Base-by-base conservation (phyloP, 2,329 filamentous ascomycete species). In the Epichloe sylvatica region DNA sequence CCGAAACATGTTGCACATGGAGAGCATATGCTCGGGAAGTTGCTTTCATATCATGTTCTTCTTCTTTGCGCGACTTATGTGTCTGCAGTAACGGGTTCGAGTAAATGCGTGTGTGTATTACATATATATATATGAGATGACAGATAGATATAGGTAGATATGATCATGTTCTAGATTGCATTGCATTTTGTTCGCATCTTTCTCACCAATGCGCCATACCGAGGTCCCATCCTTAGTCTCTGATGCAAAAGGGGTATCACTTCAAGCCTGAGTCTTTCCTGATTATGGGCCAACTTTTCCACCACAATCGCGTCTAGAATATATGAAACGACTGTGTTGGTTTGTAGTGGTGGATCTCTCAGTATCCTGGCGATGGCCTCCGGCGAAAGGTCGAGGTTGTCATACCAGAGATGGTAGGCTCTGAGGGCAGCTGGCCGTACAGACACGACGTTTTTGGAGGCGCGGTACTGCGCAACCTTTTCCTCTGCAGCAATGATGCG, bases 361-460 rank as follows among this genome's bases (percentile, higher is more conserved):
- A 84, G 64, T 1, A 84, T 53, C 3, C 59, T 63, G 2, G 79
- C 79, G 15, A 84, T 67, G 1, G 68, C 64, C 0, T 64, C 57
- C 0, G 80, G 68, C 0, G 61, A 55, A 17, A 84, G 65, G 12
- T 69, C 65, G 7, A 71, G 61, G 50, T 79, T 72, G 4, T 64
- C 54, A 49, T 80, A 68, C 83, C 83, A 87, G 19, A 87, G 63
- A 54, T 74, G 76, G 57, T 85, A 86, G 1, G 79, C 71, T 13
- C 78, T 72, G 2, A 85, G 62, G 2, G 65, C 59, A 1, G 69
- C 56, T 3, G 59, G 62, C 19, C 52, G 35, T 0, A 61, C 62
- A 7, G 49, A 54, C 1, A 62, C 47, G 47, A 50, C 23, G 1
- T 52, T 57, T 46, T 56, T 64, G 5, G 60, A 59, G 7, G 58